phyloP scores from a whole-genome alignment of 2,329 filamentous ascomycete species.

The Venturia aucupariae region DNA sequence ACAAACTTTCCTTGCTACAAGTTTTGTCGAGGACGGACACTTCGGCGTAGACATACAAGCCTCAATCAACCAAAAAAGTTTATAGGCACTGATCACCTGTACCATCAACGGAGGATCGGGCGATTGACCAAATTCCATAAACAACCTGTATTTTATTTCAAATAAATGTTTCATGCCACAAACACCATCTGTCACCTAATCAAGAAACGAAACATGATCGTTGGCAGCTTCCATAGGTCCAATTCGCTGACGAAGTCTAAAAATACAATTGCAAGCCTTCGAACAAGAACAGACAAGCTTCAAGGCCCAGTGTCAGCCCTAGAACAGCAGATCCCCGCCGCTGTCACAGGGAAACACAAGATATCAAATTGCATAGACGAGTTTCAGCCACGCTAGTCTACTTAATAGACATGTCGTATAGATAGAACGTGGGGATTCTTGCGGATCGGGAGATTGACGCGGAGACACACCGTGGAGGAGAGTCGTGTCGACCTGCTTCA shows the following conservation, averaged over 20 bases:
- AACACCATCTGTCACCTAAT: not conserved
- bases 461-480: not conserved
- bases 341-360: not conserved
- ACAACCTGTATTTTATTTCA: not conserved
- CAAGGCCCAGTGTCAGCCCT: not conserved
- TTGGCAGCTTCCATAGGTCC: not conserved
- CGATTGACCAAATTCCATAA: not conserved
- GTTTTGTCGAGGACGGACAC: not conserved
- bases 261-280: not conserved
- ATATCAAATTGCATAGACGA: not conserved
- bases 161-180: not conserved
- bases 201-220: not conserved
- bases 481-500: not conserved
- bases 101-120: not conserved
- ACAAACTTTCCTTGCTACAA: not conserved
- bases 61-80: not conserved
- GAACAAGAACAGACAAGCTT: not conserved
- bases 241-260: not conserved
- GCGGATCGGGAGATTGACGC: not conserved
- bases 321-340: not conserved
- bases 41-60: not conserved
- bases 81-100: not conserved
- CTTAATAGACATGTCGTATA: not conserved
- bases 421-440: not conserved
- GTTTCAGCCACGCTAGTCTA: slow-evolving; percentile 3